A percentile compares a stretch with the other conserved stretches of the same genome.
Conservation (phyloP, 768 basidiomycete genomes). For the Ramaria rubella region DNA sequence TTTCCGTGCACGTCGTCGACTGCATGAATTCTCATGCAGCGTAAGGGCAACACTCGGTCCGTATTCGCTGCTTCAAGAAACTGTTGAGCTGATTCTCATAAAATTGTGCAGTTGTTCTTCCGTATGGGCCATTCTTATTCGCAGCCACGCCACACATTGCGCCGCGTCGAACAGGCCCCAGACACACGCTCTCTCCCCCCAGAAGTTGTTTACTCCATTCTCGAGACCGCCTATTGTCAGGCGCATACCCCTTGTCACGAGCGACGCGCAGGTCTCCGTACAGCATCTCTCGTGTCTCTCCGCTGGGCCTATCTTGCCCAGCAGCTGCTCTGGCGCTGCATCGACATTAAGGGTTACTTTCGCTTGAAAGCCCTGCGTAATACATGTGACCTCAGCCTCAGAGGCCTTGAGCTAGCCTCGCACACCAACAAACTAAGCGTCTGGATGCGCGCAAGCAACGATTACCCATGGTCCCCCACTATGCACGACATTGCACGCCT, state of each 20-base stretch:
- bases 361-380: not conserved
- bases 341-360: not conserved
- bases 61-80: not conserved
- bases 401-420: not conserved
- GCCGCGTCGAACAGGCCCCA: not conserved
- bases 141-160: not conserved
- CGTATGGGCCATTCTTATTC: not conserved
- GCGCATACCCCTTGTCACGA: not conserved
- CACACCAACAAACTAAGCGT: not conserved
- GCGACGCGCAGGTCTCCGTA: not conserved
- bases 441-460: not conserved
- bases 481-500: not conserved
- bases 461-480: not conserved
- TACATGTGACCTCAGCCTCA: not conserved
- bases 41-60: not conserved
- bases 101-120: not conserved
- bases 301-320: not conserved
- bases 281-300: not conserved
- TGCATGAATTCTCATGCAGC: not conserved
- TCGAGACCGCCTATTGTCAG: not conserved
- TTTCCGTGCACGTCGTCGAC: not conserved
- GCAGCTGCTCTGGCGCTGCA: not conserved
- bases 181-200: not conserved
- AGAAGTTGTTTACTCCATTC: not conserved
- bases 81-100: not conserved